Evolutionary conservation across 2,329 filamentous ascomycete species (phyloP), one percentile per base, ranked within the genome.

Genomic region (Grosmannia huntii): DNA sequence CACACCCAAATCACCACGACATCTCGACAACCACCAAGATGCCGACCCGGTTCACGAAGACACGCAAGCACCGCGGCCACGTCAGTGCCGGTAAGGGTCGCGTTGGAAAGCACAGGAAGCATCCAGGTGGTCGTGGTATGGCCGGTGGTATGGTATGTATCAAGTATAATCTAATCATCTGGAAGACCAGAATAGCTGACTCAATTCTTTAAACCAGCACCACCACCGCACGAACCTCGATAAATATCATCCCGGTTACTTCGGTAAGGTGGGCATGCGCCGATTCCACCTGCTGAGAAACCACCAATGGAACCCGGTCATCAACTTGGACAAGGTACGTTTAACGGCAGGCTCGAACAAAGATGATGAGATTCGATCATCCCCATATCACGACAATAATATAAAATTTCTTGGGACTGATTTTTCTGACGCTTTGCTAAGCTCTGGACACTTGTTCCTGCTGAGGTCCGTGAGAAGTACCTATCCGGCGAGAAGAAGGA

Each of bases 241-340:
- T 68, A 91, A 94, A 78, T 95, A 92, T 86, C 89, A 95, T 74
- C 90, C 92, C 64, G 94, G 94, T 90, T 97, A 97, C 89, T 97
- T 96, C 79, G 90, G 90, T 79, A 96, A 96, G 82, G 89, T 92
- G 69, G 87, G 88, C 80, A 92, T 92, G 88, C 82, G 89, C 72
- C 86, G 92, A 81, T 96, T 96, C 89, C 92, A 97, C 84, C 91
- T 94, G 79, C 86, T 89, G 73, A 83, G 85, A 72, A 92, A 92
- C 83, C 87, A 95, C 74, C 90, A 92, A 84, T 99, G 92, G 94
- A 96, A 96, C 82, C 94, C 94, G 66, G 84, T 90, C 69, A 87
- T 99, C 86, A 99, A 99, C 84, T 81, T 99, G 69, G 94, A 97
- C 80, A 99, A 97, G 88, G 88, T 92, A 44, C 23, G 58, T 60